Base-by-base conservation (phyloP, 768 basidiomycete genomes). In the Leccinum arenicola region DNA sequence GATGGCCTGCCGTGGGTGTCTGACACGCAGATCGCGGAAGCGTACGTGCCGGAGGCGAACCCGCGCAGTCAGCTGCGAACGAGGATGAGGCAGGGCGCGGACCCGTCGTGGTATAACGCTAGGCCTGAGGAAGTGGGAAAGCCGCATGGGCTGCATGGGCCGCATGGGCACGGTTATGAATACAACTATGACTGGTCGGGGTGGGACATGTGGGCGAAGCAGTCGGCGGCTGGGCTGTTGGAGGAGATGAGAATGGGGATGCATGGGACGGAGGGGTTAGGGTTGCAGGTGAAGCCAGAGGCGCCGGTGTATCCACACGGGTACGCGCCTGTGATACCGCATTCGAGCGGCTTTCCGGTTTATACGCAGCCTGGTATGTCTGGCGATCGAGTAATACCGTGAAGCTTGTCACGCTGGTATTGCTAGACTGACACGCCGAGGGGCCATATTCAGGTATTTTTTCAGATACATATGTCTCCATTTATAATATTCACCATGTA, bases 1-100 rank as follows among this genome's bases (percentile, higher is more conserved):
- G 73, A 78, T 29, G 60, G 63, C 0, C 71, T 83, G 1, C 82
- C 82, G 3, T 82, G 82, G 82, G 63, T 80, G 1, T 70, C 76
- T 0, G 63, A 68, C 0, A 69, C 73, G 3, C 76, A 80, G 38
- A 76, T 79, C 50, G 80, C 80, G 3, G 71, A 72, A 21, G 76
- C 77, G 58, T 81, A 82, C 61, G 70, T 78, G 57, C 80, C 81
- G 0, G 75, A 76, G 2, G 27, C 50, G 36, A 70, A 57, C 2
- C 61, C 61, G 10, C 64, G 73, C 10, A 62, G 61, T 38, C 61
- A 51, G 60, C 21, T 64, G 48, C 67, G 64, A 15, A 48, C 17
- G 40, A 48, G 17, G 35, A 33, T 61, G 36, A 53, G 59, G 4
- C 57, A 58, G 25, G 69, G 60, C 15, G 55, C 62, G 9, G 67